These are phyloP conservation scores for Penicillium mononematosum DNA, from an alignment of 495 filamentous ascomycete species.

Conservation along the genomic window DNA sequence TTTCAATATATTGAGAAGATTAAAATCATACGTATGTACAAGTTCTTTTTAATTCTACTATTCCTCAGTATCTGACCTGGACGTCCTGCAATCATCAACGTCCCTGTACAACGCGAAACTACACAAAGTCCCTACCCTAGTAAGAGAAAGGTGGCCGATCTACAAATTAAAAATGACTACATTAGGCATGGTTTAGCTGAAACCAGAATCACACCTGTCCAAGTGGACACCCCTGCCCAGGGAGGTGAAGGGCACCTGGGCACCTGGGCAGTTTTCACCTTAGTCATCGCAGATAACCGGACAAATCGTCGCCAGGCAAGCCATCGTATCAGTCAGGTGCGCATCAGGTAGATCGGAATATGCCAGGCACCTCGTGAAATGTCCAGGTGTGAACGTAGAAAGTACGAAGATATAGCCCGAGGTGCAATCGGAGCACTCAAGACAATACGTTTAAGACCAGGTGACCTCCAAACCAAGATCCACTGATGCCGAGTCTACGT, in stretches of 20 bases:
- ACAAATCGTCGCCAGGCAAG: neutral
- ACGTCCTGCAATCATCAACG: neutral
- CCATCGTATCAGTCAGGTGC: neutral
- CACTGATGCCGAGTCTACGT: conserved; percentile 3
- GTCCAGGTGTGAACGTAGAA: neutral
- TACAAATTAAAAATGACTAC: neutral
- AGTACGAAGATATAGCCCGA: conserved; percentile 1
- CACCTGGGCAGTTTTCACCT: neutral
- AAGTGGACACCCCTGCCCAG: too few relatives aligned
- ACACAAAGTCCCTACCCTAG: neutral
- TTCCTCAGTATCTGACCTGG: neutral
- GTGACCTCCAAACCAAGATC: neutral
- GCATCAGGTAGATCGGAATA: neutral
- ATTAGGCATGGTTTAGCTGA: conserved; percentile 3
- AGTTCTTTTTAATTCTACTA: neutral
- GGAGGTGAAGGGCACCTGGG: too few relatives aligned
- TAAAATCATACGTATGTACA: neutral
- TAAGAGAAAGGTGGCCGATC: neutral
- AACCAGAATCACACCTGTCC: neutral
- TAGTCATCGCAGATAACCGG: neutral
- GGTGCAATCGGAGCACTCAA: neutral
- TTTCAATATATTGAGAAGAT: too few relatives aligned
- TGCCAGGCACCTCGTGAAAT: conserved; percentile 2
- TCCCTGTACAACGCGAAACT: conserved; percentile 6
- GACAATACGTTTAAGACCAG: neutral